A percentile compares a stretch with the other conserved stretches of the same genome.
Evolutionary conservation across 805 yeast species (phyloP).

Genomic region (Yarrowia hollandica): DNA sequence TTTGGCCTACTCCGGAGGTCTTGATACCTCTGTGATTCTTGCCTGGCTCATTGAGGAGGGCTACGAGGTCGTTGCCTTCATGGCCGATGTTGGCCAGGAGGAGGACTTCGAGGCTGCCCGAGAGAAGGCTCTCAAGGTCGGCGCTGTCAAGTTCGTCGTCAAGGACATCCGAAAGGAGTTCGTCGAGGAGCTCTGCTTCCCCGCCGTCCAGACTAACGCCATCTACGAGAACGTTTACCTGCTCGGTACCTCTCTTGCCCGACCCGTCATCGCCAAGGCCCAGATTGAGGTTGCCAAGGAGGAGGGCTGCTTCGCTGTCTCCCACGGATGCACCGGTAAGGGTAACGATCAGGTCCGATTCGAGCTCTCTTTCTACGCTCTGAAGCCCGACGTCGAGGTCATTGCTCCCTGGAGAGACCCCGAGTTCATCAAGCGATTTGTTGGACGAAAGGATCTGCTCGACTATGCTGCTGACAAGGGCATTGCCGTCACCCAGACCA

Average conservation of each 20-base stretch:
- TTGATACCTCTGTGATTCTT: slow-evolving; percentile 94
- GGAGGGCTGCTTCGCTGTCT: slow-evolving; percentile 97
- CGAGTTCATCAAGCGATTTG: slow-evolving; percentile 87
- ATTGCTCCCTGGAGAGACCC: slow-evolving; percentile 99
- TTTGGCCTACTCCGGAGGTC: slow-evolving; percentile 98
- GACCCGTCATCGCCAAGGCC: slow-evolving; percentile 98
- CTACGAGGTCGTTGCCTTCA: slow-evolving; percentile 95
- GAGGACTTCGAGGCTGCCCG: slow-evolving; percentile 98
- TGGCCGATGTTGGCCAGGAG: slow-evolving; percentile 99
- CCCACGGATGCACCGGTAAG: slow-evolving; percentile 99
- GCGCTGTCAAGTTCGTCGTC: slow-evolving; percentile 92
- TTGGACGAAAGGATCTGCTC: slow-evolving; percentile 94
- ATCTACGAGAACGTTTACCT: slow-evolving; percentile 96
- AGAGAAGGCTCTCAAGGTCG: slow-evolving; percentile 92
- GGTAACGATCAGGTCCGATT: slow-evolving; percentile 99
- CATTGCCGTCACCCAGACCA: slow-evolving; percentile 95
- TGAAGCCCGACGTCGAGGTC: slow-evolving; percentile 94
- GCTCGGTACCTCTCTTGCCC: slow-evolving; percentile 95
- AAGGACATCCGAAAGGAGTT: slow-evolving; percentile 95
- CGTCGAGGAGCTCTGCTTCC: slow-evolving; percentile 88
- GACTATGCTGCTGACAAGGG: slow-evolving; percentile 90
- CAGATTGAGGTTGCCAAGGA: slow-evolving; percentile 96
- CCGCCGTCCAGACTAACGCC: slow-evolving; percentile 97
- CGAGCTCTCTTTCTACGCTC: slow-evolving; percentile 94
- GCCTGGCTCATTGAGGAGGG: slow-evolving; percentile 99